phyloP scores from a whole-genome alignment of 805 yeast genomes.

The Clavispora vitiphila region DNA sequence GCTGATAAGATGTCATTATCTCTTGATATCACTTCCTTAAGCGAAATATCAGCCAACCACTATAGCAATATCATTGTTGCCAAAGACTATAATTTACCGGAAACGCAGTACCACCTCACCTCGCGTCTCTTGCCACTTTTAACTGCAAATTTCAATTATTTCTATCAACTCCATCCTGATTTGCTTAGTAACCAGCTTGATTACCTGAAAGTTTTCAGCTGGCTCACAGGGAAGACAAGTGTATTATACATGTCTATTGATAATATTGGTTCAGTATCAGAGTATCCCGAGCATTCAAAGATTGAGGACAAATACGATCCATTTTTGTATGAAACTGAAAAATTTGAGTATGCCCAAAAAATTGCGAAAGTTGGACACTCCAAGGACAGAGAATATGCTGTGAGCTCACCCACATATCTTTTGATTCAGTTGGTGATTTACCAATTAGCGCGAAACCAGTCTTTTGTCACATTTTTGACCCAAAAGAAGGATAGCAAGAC shows the following conservation, averaged over 20 bases:
- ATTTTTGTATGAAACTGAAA: background rate
- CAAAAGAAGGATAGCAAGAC: background rate
- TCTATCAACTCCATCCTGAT: constrained; percentile 16
- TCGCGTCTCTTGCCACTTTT: constrained; percentile 21
- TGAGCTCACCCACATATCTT: constrained; percentile 9
- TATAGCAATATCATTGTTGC: constrained; percentile 15
- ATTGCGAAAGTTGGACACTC: background rate
- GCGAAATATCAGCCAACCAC: constrained; percentile 17
- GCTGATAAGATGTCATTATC: constrained; percentile 17
- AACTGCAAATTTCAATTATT: constrained; percentile 20
- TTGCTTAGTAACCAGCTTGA: constrained; percentile 7
- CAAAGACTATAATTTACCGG: constrained; percentile 12
- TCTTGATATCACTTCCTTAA: constrained; percentile 24
- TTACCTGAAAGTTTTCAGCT: constrained; percentile 13
- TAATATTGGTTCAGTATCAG: background rate
- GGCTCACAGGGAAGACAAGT: constrained; percentile 14
- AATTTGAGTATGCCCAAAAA: constrained; percentile 1
- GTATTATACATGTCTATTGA: constrained; percentile 9
- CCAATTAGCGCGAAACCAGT: constrained; percentile 6
- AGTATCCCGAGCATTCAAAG: background rate
- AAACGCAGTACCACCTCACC: background rate
- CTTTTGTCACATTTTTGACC: constrained; percentile 5
- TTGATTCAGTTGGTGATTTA: constrained; percentile 7
- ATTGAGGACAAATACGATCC: background rate
- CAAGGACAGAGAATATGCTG: background rate